Conservation (phyloP, 2,329 filamentous ascomycete genomes). For the Cercospora zeae-maydis region DNA sequence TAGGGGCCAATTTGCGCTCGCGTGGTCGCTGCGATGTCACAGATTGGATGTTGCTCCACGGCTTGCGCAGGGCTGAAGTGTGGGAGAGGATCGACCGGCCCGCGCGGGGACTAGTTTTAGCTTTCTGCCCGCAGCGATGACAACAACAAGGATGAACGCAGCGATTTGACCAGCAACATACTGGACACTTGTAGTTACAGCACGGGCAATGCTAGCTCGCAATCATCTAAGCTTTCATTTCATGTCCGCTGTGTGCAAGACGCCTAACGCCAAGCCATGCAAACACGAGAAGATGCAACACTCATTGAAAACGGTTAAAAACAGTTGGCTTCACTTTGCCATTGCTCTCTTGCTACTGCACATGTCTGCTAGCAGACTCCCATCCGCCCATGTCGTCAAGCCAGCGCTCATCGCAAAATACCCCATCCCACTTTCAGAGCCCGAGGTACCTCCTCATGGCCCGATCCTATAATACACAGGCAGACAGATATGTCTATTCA, state of each 20-base stretch:
- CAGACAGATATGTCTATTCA: slow-evolving; percentile 13
- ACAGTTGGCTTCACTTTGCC: background rate
- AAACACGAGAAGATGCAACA: background rate
- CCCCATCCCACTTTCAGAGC: background rate
- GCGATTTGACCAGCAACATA: background rate
- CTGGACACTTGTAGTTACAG: too few species aligned
- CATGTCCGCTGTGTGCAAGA: background rate
- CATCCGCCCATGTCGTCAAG: background rate
- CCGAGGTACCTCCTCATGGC: background rate
- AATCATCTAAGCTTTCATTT: background rate
- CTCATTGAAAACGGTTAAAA: background rate
- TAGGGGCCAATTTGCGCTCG: background rate
- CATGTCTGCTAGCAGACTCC: background rate
- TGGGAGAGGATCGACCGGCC: background rate
- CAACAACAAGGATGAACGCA: background rate
- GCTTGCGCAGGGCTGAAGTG: background rate
- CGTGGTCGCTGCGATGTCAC: background rate
- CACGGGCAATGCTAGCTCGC: background rate
- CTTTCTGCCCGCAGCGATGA: background rate
- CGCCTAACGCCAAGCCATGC: background rate
- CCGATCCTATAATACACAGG: slow-evolving; percentile 4
- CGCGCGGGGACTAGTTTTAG: background rate
- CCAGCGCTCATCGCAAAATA: background rate
- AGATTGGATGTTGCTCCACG: background rate
- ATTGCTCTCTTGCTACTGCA: background rate